Evolutionary conservation across 2,329 filamentous ascomycete genomes (phyloP).

Genomic region (Aspergillus hortae): DNA sequence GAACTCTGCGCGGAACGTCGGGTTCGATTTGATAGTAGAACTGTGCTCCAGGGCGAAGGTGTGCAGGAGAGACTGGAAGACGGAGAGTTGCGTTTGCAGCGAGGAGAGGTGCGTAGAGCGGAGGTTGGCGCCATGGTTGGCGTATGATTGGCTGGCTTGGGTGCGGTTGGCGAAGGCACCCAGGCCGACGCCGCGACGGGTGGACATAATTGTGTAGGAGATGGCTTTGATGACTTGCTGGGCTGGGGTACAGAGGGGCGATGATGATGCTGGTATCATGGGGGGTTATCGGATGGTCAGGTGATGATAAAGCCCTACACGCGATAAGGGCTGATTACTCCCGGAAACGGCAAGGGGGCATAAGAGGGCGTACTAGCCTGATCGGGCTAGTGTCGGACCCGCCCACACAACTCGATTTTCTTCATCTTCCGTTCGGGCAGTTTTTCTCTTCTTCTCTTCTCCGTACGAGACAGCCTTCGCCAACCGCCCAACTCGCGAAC

Average conservation of each 20-base stretch:
- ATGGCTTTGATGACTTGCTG: not conserved
- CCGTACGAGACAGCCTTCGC: slow-evolving; percentile 33
- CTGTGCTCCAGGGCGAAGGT: slow-evolving; percentile 94
- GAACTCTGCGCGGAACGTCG: slow-evolving; percentile 92
- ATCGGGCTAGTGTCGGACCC: slow-evolving; percentile 19
- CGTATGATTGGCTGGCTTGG: slow-evolving; percentile 83
- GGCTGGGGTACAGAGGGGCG: not conserved
- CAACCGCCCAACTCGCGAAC: slow-evolving; percentile 39
- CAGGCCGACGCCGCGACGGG: slow-evolving; percentile 70
- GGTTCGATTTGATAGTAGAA: slow-evolving; percentile 93
- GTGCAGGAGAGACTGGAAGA: slow-evolving; percentile 92
- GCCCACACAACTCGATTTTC: slow-evolving; percentile 34
- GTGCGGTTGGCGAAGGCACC: slow-evolving; percentile 84
- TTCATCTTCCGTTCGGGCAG: slow-evolving; percentile 1
- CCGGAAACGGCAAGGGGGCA: slow-evolving; percentile 1
- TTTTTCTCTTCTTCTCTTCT: slow-evolving; percentile 23
- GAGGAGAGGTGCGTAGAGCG: slow-evolving; percentile 79
- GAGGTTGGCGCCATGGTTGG: slow-evolving; percentile 82
- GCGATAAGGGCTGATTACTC: slow-evolving; percentile 6
- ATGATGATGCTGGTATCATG: not conserved
- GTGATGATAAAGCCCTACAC: slow-evolving; percentile 22
- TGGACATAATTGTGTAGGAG: slow-evolving; percentile 36
- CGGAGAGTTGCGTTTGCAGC: slow-evolving; percentile 86
- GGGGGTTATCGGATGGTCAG: slow-evolving; percentile 14
- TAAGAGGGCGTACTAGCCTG: not conserved